These are phyloP conservation scores for Talaromyces stipitatus DNA, from an alignment of 495 filamentous ascomycete species.

Conservation along the genomic window DNA sequence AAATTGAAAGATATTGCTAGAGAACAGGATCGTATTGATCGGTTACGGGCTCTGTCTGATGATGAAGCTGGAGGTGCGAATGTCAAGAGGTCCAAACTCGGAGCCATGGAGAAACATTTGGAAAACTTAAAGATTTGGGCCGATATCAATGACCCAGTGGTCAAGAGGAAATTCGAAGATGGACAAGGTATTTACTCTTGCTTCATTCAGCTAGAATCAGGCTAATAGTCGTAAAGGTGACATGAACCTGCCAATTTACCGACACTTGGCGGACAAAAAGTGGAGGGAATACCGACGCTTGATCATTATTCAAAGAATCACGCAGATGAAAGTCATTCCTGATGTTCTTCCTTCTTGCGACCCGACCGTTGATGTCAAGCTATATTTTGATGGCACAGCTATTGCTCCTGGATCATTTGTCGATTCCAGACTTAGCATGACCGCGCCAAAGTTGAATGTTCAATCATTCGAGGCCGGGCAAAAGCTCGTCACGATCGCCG, in stretches of 20 bases:
- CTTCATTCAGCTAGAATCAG: not conserved
- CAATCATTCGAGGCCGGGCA: constrained; percentile 77
- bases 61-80: constrained; percentile 52
- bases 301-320: constrained; percentile 77
- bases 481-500: constrained; percentile 72
- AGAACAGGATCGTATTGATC: constrained; percentile 50
- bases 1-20: constrained; percentile 63
- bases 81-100: constrained; percentile 55
- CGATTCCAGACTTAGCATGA: constrained; percentile 58
- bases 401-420: constrained; percentile 73
- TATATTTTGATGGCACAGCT: constrained; percentile 63
- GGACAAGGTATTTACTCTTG: constrained; percentile 55
- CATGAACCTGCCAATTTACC: constrained; percentile 96
- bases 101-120: constrained; percentile 64
- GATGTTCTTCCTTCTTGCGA: constrained; percentile 84
- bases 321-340: constrained; percentile 83
- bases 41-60: constrained; percentile 49
- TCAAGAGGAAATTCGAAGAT: constrained; percentile 94
- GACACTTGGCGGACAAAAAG: constrained; percentile 75
- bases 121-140: constrained; percentile 81
- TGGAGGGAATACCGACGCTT: constrained; percentile 75
- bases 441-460: constrained; percentile 64
- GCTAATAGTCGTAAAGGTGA: constrained; percentile 50
- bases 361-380: constrained; percentile 65
- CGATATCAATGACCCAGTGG: constrained; percentile 90